Evolutionary conservation across 2,329 filamentous ascomycete species (phyloP), one percentile per base, ranked within the genome.

Genomic region (Seiridium unicorne): DNA sequence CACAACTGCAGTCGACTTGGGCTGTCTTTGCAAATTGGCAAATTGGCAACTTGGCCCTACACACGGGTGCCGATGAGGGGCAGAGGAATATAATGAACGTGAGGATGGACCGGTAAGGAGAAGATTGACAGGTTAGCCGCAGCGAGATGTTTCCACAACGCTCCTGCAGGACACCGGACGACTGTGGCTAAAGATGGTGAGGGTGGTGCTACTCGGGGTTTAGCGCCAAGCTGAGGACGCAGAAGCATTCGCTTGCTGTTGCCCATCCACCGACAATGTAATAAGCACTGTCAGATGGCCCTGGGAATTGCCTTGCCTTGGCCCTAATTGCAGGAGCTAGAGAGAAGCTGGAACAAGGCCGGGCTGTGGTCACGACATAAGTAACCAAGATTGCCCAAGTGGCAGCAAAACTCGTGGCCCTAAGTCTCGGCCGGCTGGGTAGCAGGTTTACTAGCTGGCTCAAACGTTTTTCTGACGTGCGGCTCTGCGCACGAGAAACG

Each of bases 151-250:
- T 49, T 49, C 55, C 42, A 42, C 31, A 48, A 47, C 32, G 55
- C 31, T 48, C 55, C 31, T 47, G 55, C 55, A 57, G 35, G 55
- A 38, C 44, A 34, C 47, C 31, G 38, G 18, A 35, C 34, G 54
- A 31, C 26, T 40, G 38, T n/a, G 38, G 36, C 34, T 34, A 40
- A 18, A 38, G 51, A 18, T 35, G 32, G 9, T 44, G 35, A 31
- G n/a, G 36, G 49, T 36, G 5, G 31, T n/a, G 44, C 55, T 38
- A 34, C 36, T 57, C 44, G 32, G 55, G 55, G 55, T 47, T 57
- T 48, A 57, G 44, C 55, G 55, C 40, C 42, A 26, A 31, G 55
- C 26, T 46, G 42, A 57, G 35, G 26, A 46, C 53, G 40, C 53
- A 36, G 40, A 26, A 42, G 53, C 53, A 32, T 38, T 44, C 40